phyloP scores from a whole-genome alignment of 2,329 filamentous ascomycete species.

The Alternaria burnsii region DNA sequence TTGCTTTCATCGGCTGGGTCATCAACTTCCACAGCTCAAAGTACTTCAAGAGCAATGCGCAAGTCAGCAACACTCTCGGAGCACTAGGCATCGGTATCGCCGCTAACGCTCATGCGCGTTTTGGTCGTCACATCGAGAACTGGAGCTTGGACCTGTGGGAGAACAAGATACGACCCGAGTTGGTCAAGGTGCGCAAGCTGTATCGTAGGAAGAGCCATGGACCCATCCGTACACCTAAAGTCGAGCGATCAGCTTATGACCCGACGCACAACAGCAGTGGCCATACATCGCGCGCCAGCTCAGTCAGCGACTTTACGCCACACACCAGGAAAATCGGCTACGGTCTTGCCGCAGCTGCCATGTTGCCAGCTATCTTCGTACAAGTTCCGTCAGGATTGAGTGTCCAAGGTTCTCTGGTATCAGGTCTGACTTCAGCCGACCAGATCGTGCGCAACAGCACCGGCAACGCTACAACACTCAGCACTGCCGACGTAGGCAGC shows the following conservation, averaged over 20 bases:
- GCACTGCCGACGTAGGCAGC: slow-evolving; percentile 32
- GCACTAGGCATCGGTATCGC: slow-evolving; percentile 79
- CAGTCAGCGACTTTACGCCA: slow-evolving; percentile 39
- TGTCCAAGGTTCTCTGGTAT: slow-evolving; percentile 65
- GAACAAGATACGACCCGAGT: slow-evolving; percentile 55
- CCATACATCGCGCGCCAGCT: slow-evolving; percentile 31
- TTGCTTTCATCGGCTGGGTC: slow-evolving; percentile 76
- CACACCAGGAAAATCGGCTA: slow-evolving; percentile 63
- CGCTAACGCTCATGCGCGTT: slow-evolving; percentile 79
- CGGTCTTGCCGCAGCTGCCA: slow-evolving; percentile 81
- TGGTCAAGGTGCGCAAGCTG: slow-evolving; percentile 39
- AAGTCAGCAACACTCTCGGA: slow-evolving; percentile 80
- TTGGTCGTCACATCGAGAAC: slow-evolving; percentile 68
- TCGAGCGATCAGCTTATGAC: slow-evolving; percentile 33
- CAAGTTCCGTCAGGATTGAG: slow-evolving; percentile 69
- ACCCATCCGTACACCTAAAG: slow-evolving; percentile 18
- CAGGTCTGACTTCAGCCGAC: slow-evolving; percentile 65
- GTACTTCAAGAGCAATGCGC: slow-evolving; percentile 73
- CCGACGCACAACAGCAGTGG: slow-evolving; percentile 27
- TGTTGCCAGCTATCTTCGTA: slow-evolving; percentile 86
- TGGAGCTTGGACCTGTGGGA: slow-evolving; percentile 64
- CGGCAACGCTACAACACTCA: slow-evolving; percentile 52
- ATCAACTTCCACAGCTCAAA: slow-evolving; percentile 77
- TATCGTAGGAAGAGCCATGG: slow-evolving; percentile 35
- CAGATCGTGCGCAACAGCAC: slow-evolving; percentile 61